Evolutionary conservation across 768 basidiomycete species (phyloP), one percentile per base, ranked within the genome.

Genomic region (Amanita pseudoporphyria): DNA sequence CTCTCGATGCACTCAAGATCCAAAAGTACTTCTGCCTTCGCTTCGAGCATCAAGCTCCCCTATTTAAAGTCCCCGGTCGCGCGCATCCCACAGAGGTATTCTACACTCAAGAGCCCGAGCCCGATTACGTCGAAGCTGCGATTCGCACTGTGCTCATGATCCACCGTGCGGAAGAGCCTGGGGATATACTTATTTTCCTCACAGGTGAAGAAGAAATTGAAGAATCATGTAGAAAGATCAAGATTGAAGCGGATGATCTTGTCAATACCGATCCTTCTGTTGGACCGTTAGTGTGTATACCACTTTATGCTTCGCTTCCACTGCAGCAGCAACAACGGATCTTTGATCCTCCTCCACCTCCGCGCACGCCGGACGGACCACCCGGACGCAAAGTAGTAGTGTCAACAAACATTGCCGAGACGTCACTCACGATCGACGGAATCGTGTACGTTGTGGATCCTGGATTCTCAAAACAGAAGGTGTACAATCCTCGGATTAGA

Each of bases 381-480:
- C n/a, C n/a, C n/a, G n/a, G n/a, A n/a, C n/a, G n/a, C n/a, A n/a
- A n/a, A n/a, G n/a, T n/a, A n/a, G n/a, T n/a, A n/a, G n/a, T n/a
- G n/a, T n/a, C n/a, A n/a, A n/a, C n/a, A n/a, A n/a, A n/a, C n/a
- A n/a, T n/a, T n/a, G n/a, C n/a, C n/a, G n/a, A n/a, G n/a, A n/a
- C n/a, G n/a, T n/a, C n/a, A n/a, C n/a, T n/a, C n/a, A n/a, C n/a
- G n/a, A n/a, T n/a, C n/a, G n/a, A n/a, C n/a, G n/a, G n/a, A n/a
- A n/a, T n/a, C n/a, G n/a, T 99, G n/a, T 99, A 98, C 58, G 95
- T 97, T 51, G 93, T 97, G 40, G 95, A 97, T 61, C 91, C 94
- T 0, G 94, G 93, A 1, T 96, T 98, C 70, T 93, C 87, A 28
- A 95, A 99, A 67, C 95, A 97, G 67, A 97, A 95, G 62, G 86